Evolutionary conservation across 345 rosid genomes (phyloP), one percentile per base, ranked within the genome.

Genomic region (Salix suchowensis): DNA sequence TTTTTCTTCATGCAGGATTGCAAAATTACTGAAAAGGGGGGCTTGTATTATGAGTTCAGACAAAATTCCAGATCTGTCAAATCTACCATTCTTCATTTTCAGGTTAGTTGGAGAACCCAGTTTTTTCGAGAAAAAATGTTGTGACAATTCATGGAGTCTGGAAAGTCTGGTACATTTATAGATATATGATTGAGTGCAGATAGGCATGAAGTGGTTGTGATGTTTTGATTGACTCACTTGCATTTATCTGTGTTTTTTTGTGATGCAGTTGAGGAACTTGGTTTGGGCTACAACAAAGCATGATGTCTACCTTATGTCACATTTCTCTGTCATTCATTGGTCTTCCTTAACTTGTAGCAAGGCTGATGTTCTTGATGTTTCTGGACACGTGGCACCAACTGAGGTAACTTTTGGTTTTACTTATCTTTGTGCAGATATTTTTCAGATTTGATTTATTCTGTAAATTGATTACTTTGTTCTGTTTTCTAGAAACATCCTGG

Each of bases 1-100:
- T 70, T 24, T 67, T 13, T 70, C 68, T 60, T 46, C 70, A 48
- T 46, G 34, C 69, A 87, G 89, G 89, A 87, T 52, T 86, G 88
- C 83, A 83, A 77, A n/a, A 73, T 34, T 21, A 82, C 84, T 60
- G 79, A 64, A 78, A 87, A 79, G 74, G 91, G 86, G 46, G 86
- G 87, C 9, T 68, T 37, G 37, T 84, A 80, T 75, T 88, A 83
- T 74, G 88, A 86, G 54, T 88, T 88, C 77, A 78, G 88, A 84
- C 83, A 82, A 58, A 88, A 88, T 73, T 81, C 89, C 18, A 85
- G 88, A 88, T 83, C 89, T 15, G 91, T 86, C 72, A 86, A 87
- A 71, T 88, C 91, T 21, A 88, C 91, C 60, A 88, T 88, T 73
- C 88, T 88, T 77, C 91, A 88, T 82, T 88, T 88, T 77, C 91